Percentiles rank a stretch among this genome's conserved stretches.
Conservation (phyloP, 1,284 basidiomycete species). For the Cryptococcus sp. region DNA sequence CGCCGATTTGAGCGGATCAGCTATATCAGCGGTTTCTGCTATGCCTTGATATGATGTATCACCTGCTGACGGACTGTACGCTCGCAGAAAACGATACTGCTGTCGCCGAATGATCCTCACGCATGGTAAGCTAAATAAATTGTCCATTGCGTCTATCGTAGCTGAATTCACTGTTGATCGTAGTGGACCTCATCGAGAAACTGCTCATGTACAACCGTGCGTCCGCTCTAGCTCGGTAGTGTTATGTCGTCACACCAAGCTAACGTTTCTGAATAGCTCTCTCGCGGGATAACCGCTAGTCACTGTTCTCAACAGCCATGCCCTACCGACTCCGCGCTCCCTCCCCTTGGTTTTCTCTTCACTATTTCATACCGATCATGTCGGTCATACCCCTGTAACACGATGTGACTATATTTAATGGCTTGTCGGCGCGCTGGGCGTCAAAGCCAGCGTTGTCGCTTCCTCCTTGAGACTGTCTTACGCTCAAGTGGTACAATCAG, state of each 20-base stretch:
- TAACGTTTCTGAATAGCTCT: constrained; percentile 13
- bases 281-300: constrained; percentile 17
- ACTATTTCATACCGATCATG: not conserved
- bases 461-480: constrained; percentile 3
- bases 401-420: not conserved
- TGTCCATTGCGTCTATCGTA: not conserved
- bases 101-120: constrained; percentile 97
- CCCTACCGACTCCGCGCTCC: not conserved
- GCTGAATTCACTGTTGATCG: not conserved
- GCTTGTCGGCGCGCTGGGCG: no score
- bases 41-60: not conserved
- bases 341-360: not conserved
- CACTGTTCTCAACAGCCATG: no score
- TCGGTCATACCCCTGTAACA: constrained; percentile 3
- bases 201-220: constrained; percentile 92
- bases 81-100: constrained; percentile 76
- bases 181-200: constrained; percentile 86
- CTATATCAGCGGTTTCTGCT: not conserved
- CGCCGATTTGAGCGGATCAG: no score
- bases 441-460: not conserved
- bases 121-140: constrained; percentile 62
- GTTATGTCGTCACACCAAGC: not conserved
- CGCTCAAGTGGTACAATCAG: not conserved
- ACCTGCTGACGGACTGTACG: constrained; percentile 8
- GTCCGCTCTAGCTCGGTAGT: constrained; percentile 50